Evolutionary conservation across 371 early-diverging fungal species (phyloP).

Genomic region (Synchytrium microbalum): DNA sequence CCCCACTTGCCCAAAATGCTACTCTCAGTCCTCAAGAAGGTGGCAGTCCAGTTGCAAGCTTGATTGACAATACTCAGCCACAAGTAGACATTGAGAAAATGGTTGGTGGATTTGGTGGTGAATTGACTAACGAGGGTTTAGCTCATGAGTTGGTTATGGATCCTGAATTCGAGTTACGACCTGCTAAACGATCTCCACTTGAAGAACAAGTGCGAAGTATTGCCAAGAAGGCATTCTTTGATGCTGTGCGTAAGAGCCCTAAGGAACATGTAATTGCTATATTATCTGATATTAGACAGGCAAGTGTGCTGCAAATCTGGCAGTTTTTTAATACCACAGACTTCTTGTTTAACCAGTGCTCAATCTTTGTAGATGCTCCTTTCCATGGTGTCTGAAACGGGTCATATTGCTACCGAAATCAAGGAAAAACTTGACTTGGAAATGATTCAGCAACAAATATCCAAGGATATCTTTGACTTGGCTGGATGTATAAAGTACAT

Average conservation of each 20-base stretch:
- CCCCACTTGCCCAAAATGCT: not conserved
- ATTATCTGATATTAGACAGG: conserved; percentile 48
- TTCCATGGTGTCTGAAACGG: conserved; percentile 33
- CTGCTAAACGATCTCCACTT: conserved; percentile 34
- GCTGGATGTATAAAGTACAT: conserved; percentile 36
- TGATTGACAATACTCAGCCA: not conserved
- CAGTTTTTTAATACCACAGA: not conserved
- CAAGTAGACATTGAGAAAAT: not conserved
- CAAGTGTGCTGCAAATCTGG: conserved; percentile 18
- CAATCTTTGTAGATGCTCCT: conserved; percentile 26
- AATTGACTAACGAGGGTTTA: conserved; percentile 51
- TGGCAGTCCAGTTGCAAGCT: conserved; percentile 1
- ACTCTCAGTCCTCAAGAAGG: not conserved
- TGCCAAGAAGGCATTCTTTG: conserved; percentile 59
- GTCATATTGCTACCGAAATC: conserved; percentile 36
- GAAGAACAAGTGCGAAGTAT: conserved; percentile 46
- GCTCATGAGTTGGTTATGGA: conserved; percentile 73
- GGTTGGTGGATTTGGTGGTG: not conserved
- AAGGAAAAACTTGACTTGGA: conserved; percentile 51
- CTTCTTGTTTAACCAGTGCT: too few species aligned
- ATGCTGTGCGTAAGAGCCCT: conserved; percentile 38
- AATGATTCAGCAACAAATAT: conserved; percentile 50
- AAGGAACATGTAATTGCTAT: conserved; percentile 36
- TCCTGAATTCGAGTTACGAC: conserved; percentile 57
- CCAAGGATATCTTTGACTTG: conserved; percentile 39